Base-by-base conservation (phyloP, 257 asterid species). In the Fraxinus quadrangulata region DNA sequence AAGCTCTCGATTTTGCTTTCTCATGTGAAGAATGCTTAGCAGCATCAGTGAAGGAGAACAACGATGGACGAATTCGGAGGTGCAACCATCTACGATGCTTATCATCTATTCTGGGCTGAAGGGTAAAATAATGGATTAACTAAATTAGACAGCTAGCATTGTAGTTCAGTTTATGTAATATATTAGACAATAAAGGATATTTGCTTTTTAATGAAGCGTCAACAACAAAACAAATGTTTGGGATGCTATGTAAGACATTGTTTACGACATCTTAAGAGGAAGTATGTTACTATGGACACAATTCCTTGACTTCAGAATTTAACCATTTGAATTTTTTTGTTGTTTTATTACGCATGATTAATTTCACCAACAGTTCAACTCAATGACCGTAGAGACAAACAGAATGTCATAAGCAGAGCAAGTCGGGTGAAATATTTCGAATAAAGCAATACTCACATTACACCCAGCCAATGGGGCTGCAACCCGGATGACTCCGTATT, bases 381-480 rank as follows among this genome's bases (percentile, higher is more conserved):
- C 14, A 24, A 61, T 24, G 33, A 24, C 16, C 33, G 16, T 61
- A 10, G 24, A 61, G 19, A 24, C 19, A 23, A 9, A 63, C 3
- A 3, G 34, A 63, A 23, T 10, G 8, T 61, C 34, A 21, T n/a
- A 21, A n/a, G 30, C 14, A 56, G 14, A 56, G 23, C 65, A 71
- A 80, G 24, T 70, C 19, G 8, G 14, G 13, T 14, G 67, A 17
- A 40, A 51, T 21, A 34, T 30, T 17, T 70, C 31, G 24, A 79
- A 31, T 24, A 74, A 67, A 70, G 5, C 19, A 16, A 45, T 70
- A 89, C 99, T 88, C 88, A 95, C 99, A 83, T 87, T 93, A 81
- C 96, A 95, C 82, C 99, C 99, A 78, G 94, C 90, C 86, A 95
- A 84, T 28, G 98, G 99, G 9, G 99, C 97, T 31, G 85, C 75